Evolutionary conservation across 805 yeast species (phyloP), one percentile per base, ranked within the genome.

Genomic region (Cyberlindnera maritima): DNA sequence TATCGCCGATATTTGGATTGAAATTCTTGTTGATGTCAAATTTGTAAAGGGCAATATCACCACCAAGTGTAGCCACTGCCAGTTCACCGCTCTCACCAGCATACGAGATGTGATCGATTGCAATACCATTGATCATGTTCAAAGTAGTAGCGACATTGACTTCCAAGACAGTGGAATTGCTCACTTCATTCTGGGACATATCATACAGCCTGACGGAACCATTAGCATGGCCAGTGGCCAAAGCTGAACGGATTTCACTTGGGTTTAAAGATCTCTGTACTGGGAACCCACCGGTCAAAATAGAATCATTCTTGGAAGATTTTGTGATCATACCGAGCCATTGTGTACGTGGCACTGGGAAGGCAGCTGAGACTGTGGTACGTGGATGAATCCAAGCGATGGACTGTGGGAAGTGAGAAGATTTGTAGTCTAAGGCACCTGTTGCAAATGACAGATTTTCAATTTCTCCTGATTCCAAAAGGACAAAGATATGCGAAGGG

Each of bases 151-250:
- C 66, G 11, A 83, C 69, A 56, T 79, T 77, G 32, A 84, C 74
- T 52, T 83, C 87, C 53, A 85, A 68, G 3, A 81, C 81, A 7
- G 77, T 69, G 9, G 76, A 67, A 34, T 81, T 82, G 47, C 75
- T 81, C 7, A 82, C 58, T 51, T 88, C 96, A 18, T 86, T 85
- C 47, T 82, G 80, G 0, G 95, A 81, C 0, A 89, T 83, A 66
- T 92, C 96, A 81, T 90, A 83, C 10, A 92, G 71, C 44, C 97
- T 75, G 0, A 94, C 79, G 31, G 83, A 77, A 0, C 97, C 98
- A 62, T 85, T 85, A 31, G 82, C 78, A 60, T 94, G 96, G 0
- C 97, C 98, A 0, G 96, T 83, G 1, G 89, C 81, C 36, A 91
- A 69, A 12, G 77, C 78, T 3, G 83, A 78, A 35, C 86, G 72